Evolutionary conservation across 345 rosid species (phyloP).

Genomic region (Citrus reticulata): DNA sequence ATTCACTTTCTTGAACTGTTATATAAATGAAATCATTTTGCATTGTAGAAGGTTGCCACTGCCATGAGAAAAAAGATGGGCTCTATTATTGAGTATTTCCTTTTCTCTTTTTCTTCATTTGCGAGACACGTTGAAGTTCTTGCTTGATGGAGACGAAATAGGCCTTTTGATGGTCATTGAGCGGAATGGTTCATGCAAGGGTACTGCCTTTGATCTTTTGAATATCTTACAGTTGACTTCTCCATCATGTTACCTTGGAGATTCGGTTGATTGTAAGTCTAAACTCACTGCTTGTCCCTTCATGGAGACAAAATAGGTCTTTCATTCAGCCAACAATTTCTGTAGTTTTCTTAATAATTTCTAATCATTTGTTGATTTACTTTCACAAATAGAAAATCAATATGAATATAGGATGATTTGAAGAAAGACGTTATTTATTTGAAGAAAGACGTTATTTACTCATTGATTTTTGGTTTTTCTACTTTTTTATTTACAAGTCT

Average conservation of each 20-base stretch:
- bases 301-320: background rate
- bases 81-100: background rate
- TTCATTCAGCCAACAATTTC: too few relatives aligned
- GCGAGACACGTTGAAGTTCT: background rate
- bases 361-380: background rate
- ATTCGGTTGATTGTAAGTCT: background rate
- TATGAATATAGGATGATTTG: background rate
- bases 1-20: background rate
- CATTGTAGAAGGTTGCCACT: background rate
- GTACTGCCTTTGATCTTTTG: background rate
- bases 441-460: background rate
- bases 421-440: background rate
- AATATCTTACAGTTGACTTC: background rate
- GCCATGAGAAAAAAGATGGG: background rate
- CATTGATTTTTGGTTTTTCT: background rate
- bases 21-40: background rate
- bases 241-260: background rate
- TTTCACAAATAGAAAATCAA: too few relatives aligned
- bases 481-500: background rate
- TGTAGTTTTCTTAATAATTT: background rate
- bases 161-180: background rate
- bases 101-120: background rate
- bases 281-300: background rate
- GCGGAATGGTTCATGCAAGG: background rate
- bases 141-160: background rate